Evolutionary conservation across 768 basidiomycete genomes (phyloP), one percentile per base, ranked within the genome.

Genomic region (Lactarius psammicola): DNA sequence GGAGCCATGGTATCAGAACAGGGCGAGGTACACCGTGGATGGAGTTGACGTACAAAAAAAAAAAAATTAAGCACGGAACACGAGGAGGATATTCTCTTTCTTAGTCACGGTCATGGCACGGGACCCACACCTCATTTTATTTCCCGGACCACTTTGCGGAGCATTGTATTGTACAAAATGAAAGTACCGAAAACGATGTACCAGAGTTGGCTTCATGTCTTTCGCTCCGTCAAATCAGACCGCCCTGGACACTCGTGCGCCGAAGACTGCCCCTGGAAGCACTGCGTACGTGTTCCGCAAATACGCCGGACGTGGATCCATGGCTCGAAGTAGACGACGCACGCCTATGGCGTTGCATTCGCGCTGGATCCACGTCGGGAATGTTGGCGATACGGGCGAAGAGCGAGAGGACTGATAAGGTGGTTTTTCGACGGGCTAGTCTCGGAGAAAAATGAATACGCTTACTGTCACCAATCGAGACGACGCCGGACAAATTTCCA

Each of bases 391-490:
- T 75, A 55, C 82, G 87, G 0, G 90, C 92, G 72, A 94, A 94
- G 31, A 90, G 77, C 3, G 90, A 90, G 31, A 94, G 83, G 57
- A 92, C 91, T 91, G 66, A 15, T 1, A 57, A 0, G 33, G 31
- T 11, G 13, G 56, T 6, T 26, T 38, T 38, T 66, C 58, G 40
- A 57, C 51, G 59, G 59, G 33, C 55, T 10, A 17, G 46, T 31
- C 11, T n/a, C 36, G 10, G 31, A 23, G 33, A 30, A 9, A 4
- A 7, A 38, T 23, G 69, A 18, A 55, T n/a, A 26, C 86, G 65
- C 66, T 59, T 71, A 93, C 92, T 86, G 72, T 94, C 92, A 28
- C 91, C 89, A 65, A 89, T 82, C 17, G 92, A 92, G 11, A 92
- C 87, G n/a, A 94, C 82, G 17, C 92, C 92, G 9, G 81, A 85